A percentile compares a stretch with the other conserved stretches of the same genome.
Evolutionary conservation across 495 filamentous ascomycete species (phyloP).

Genomic region (Xanthoparmelia taractica): DNA sequence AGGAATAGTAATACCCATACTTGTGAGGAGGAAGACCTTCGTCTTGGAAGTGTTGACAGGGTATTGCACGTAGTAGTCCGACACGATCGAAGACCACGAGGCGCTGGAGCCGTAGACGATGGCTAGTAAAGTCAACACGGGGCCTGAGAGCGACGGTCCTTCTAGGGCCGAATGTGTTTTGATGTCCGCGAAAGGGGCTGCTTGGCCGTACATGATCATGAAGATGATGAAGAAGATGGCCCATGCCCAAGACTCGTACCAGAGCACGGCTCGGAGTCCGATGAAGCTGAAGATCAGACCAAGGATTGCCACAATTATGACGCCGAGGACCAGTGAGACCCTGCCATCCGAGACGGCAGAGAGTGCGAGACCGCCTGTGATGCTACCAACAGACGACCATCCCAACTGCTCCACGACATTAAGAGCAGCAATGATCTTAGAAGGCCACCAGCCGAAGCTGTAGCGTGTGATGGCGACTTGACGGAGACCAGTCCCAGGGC

Average conservation of each 20-base stretch:
- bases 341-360: slow-evolving; percentile 42
- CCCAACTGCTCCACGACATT: slow-evolving; percentile 45
- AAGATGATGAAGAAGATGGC: slow-evolving; percentile 49
- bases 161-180: slow-evolving; percentile 32
- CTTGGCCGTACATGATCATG: slow-evolving; percentile 49
- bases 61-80: slow-evolving; percentile 58
- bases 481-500: slow-evolving; percentile 44
- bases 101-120: slow-evolving; percentile 53
- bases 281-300: slow-evolving; percentile 43
- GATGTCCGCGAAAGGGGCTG: slow-evolving; percentile 41
- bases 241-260: slow-evolving; percentile 39
- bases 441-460: slow-evolving; percentile 49
- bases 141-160: slow-evolving; percentile 38
- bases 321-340: slow-evolving; percentile 40
- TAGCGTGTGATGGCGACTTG: slow-evolving; percentile 48
- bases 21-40: slow-evolving; percentile 47
- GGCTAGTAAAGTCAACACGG: slow-evolving; percentile 45
- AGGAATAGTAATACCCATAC: slow-evolving; percentile 41
- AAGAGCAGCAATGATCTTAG: slow-evolving; percentile 42
- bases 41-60: slow-evolving; percentile 42
- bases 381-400: slow-evolving; percentile 40
- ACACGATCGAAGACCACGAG: slow-evolving; percentile 52
- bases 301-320: slow-evolving; percentile 39
- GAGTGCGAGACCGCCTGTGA: slow-evolving; percentile 44
- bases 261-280: slow-evolving; percentile 42